Base-by-base conservation (phyloP, 2,329 filamentous ascomycete genomes). In the Phialophora verrucosa region DNA sequence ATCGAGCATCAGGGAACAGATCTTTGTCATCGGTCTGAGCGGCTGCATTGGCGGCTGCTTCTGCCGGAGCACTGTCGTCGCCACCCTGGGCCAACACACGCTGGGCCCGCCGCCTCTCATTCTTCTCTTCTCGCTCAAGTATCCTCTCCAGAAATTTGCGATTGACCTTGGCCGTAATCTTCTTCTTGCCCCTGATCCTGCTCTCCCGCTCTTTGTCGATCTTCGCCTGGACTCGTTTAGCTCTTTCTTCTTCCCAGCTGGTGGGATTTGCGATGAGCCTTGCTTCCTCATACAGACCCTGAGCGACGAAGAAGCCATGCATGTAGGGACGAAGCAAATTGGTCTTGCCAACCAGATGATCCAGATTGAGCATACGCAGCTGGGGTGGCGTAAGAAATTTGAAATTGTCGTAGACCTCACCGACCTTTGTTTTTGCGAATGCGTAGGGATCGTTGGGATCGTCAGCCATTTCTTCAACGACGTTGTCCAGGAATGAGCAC, bases 401-500 rank as follows among this genome's bases (percentile, higher is more conserved):
- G 87, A 94, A 98, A 80, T 99, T 98, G 80, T 99, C 95, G 82
- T 99, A 99, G 10, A 95, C 92, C 73, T 95, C 90, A 80, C 88
- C 81, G 79, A 85, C 76, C 82, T 85, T 75, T 62, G 81, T 78
- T 32, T 77, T 74, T 63, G 74, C 78, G 73, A 81, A 83, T 11
- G 81, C 79, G 60, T 86, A 84, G 4, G 88, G 88, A 73, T 90
- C 88, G 73, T 87, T 86, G 8, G 83, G 83, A 72, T 89, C 87
- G 76, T 98, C 94, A 8, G 94, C 94, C 92, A 99, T 97, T 79
- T 99, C 96, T 81, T 99, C 95, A 10, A 98, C 95, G 74, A 99
- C 88, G 74, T 96, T 97, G 80, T 99, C 96, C 69, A 99, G 82
- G 87, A 98, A 98, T 2, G 91, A 89, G 76, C 95, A 98, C 95